Evolutionary conservation across 495 filamentous ascomycete genomes (phyloP), one percentile per base, ranked within the genome.

Genomic region (Aspergillus asperescens): DNA sequence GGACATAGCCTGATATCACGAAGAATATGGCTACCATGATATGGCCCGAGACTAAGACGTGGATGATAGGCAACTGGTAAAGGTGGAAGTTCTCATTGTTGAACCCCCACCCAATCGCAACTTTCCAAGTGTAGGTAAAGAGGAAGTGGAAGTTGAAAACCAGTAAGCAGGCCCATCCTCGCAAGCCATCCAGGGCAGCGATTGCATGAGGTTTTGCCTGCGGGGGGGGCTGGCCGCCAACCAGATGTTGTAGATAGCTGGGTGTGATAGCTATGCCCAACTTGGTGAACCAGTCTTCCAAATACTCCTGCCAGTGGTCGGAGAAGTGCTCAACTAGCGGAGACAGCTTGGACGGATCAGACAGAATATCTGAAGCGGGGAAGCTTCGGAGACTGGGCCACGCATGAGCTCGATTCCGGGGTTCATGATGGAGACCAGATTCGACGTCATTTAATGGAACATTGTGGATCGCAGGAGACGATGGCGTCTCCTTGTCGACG

Each of bases 1-100:
- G 71, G 1, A 82, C 83, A 54, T 83, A 85, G 54, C 85, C 84
- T 5, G 83, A 86, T 37, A 88, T 81, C 50, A 87, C 80, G 67
- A 87, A 87, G 72, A 88, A 88, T 40, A 87, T 79, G 61, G 82
- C 77, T 8, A 88, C 84, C 83, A 86, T 85, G 42, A 85, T 81
- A 44, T 81, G 78, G 25, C 82, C 84, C 6, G 79, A 81, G 61
- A 80, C 81, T 9, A 87, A 56, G 50, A 87, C 66, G 42, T 84
- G 78, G 4, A 86, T 24, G 54, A 84, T 76, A 4, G 84, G 85
- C 12, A 87, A 66, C 64, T 87, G 85, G 43, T 83, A 73, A 40
- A 82, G 60, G 24, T 75, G 64, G 52, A 76, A 75, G 42, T 79
- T 80, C 27, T 80, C 62, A 10, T 72, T 71, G 46, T 64, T 66